phyloP scores from a whole-genome alignment of 805 yeast genomes.

The Pichia membranifaciens region DNA sequence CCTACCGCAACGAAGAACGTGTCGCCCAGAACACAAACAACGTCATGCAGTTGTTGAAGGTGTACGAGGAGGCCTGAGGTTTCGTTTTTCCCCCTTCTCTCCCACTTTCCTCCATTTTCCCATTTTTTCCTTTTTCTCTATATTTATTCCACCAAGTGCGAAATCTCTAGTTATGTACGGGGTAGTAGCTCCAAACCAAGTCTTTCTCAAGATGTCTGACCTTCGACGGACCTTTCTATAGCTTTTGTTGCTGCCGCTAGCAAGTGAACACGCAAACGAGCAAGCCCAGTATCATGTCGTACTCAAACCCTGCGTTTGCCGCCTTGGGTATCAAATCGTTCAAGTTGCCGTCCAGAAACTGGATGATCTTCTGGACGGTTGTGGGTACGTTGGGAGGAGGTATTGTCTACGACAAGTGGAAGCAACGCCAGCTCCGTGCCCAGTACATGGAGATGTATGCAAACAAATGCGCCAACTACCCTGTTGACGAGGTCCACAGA shows the following conservation, averaged over 20 bases:
- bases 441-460: conserved; percentile 39
- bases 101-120: no score
- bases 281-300: conserved; percentile 18
- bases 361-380: conserved; percentile 84
- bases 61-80: neutral
- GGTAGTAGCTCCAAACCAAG: no score
- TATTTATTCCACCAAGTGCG: no score
- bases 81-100: no score
- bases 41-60: neutral
- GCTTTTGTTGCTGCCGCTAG: no score
- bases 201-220: no score
- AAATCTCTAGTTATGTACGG: no score
- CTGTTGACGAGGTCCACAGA: conserved; percentile 54
- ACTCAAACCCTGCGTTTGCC: conserved; percentile 70
- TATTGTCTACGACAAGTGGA: conserved; percentile 66
- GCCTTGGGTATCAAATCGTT: conserved; percentile 80
- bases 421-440: conserved; percentile 60
- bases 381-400: conserved; percentile 67
- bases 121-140: no score
- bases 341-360: conserved; percentile 82
- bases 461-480: conserved; percentile 20
- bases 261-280: no score
- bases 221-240: no score
- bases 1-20: neutral
- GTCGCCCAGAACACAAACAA: conserved; percentile 1